Conservation (phyloP, 164 flowering plant species). For the Santalum album region DNA sequence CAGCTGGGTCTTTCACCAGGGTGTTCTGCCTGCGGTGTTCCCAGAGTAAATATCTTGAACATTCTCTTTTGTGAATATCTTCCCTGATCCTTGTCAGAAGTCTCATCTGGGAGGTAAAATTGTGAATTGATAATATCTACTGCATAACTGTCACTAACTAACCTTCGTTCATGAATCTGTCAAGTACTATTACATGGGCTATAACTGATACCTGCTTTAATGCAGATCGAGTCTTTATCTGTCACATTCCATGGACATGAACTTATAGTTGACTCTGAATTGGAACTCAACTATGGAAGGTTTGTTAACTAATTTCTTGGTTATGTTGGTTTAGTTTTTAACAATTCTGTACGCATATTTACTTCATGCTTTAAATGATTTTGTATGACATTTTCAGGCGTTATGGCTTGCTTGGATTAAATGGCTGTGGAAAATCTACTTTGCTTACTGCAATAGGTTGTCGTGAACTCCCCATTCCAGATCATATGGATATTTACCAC, state of each 20-base stretch:
- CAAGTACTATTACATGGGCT: background rate
- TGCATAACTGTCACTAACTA: background rate
- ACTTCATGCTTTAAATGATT: background rate
- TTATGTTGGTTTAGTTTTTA: too few relatives aligned
- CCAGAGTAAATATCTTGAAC: conserved; percentile 4
- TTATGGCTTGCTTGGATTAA: conserved; percentile 85
- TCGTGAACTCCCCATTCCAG: conserved; percentile 93
- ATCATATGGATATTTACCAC: conserved; percentile 95
- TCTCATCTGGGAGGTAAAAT: conserved; percentile 7
- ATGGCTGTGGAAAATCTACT: conserved; percentile 97
- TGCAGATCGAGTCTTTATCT: conserved; percentile 90
- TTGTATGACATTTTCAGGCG: conserved; percentile 39
- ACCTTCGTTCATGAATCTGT: background rate
- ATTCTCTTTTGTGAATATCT: conserved; percentile 4
- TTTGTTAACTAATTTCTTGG: too few relatives aligned
- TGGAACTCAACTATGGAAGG: conserved; percentile 98
- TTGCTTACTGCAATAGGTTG: conserved; percentile 76
- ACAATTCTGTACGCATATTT: too few relatives aligned
- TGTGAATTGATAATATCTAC: background rate
- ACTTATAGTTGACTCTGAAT: conserved; percentile 81
- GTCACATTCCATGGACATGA: conserved; percentile 98
- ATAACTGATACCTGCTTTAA: background rate
- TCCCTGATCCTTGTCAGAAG: conserved; percentile 5
- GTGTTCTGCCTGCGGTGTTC: background rate
- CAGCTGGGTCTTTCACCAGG: conserved; percentile 12